These are phyloP conservation scores for Suillus occidentalis DNA, from an alignment of 768 basidiomycete genomes.

Conservation along the genomic window DNA sequence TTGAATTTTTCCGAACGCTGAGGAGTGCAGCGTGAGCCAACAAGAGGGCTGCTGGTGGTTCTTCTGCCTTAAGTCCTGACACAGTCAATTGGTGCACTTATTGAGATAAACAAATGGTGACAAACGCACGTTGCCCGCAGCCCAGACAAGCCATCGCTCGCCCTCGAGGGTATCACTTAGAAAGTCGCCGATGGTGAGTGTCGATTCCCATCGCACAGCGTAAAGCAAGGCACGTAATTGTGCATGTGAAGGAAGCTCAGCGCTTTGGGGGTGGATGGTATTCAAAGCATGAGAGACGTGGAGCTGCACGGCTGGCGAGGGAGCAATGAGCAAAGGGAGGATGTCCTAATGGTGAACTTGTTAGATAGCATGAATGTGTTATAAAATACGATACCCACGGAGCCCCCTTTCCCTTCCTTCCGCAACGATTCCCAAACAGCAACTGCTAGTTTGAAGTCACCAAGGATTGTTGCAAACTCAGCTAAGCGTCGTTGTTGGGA, in stretches of 20 bases:
- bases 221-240: constrained; percentile 68
- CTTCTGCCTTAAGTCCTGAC: constrained; percentile 64
- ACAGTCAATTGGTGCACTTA: constrained; percentile 24
- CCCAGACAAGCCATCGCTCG: constrained; percentile 85
- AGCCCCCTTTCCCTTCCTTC: constrained; percentile 86
- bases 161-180: constrained; percentile 59
- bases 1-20: constrained; percentile 54
- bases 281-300: constrained; percentile 65
- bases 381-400: constrained; percentile 50
- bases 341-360: constrained; percentile 60
- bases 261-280: constrained; percentile 40
- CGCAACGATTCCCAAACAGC: constrained; percentile 83
- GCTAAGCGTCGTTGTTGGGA: constrained; percentile 85
- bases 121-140: constrained; percentile 71
- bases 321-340: constrained; percentile 67
- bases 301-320: constrained; percentile 58
- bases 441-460: constrained; percentile 84
- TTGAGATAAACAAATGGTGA: constrained; percentile 4
- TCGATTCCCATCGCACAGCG: constrained; percentile 78
- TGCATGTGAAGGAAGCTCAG: constrained; percentile 57
- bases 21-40: constrained; percentile 78
- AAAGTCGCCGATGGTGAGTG: constrained; percentile 60
- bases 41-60: constrained; percentile 76
- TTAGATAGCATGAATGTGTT: neutral
- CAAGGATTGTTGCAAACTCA: constrained; percentile 91